Evolutionary conservation across 148 eudicot genomes (phyloP).

Genomic region (Nyssa sinensis): DNA sequence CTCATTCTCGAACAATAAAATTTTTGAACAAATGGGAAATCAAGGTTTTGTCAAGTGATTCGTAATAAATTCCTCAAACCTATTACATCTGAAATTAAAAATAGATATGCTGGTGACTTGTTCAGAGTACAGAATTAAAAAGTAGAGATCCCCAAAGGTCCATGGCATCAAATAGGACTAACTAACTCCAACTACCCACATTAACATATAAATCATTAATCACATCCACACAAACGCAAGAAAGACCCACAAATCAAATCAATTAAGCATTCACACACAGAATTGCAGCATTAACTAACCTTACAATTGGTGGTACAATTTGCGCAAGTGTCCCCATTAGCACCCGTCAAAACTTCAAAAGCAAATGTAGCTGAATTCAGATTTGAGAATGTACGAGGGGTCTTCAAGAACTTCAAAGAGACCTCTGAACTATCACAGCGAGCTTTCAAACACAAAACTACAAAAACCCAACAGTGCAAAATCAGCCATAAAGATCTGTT

Average conservation of each 20-base stretch:
- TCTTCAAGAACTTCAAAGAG: constrained; percentile 53
- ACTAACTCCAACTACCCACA: neutral
- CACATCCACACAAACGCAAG: neutral
- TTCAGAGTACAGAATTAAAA: neutral
- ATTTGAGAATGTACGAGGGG: constrained; percentile 57
- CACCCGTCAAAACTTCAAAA: constrained; percentile 53
- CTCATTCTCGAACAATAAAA: neutral
- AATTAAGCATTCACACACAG: neutral
- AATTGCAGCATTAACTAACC: constrained; percentile 51
- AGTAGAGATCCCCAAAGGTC: neutral
- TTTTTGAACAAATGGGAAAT: neutral
- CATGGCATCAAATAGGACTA: neutral
- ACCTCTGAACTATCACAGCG: constrained; percentile 46
- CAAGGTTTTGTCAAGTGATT: constrained; percentile 4
- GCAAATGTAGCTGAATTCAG: constrained; percentile 54
- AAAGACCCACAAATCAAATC: neutral
- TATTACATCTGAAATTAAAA: neutral
- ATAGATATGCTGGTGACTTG: neutral
- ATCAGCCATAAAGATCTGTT: constrained; percentile 33
- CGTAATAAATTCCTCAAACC: neutral
- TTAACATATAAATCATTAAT: constrained; percentile 5
- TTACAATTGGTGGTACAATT: constrained; percentile 66
- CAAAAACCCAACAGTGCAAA: constrained; percentile 49
- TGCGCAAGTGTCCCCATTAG: constrained; percentile 34
- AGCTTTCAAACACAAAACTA: constrained; percentile 38